A percentile compares a stretch with the other conserved stretches of the same genome.
Evolutionary conservation across 2,329 filamentous ascomycete species (phyloP).

Genomic region (Diaporthe vexans): DNA sequence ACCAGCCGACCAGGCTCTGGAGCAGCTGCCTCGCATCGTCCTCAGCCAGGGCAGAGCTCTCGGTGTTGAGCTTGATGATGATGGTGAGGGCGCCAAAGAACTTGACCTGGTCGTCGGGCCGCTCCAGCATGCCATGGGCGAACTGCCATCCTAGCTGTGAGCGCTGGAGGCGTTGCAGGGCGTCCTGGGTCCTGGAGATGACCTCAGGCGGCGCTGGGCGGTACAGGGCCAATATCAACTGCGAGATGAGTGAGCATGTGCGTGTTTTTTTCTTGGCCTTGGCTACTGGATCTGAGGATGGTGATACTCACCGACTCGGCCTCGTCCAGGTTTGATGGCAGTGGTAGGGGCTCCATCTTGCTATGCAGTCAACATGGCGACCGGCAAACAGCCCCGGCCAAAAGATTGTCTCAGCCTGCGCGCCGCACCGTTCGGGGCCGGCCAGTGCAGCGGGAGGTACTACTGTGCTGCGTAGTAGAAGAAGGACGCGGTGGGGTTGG

Average conservation of each 20-base stretch:
- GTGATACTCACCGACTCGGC: slow-evolving; percentile 50
- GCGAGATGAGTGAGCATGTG: slow-evolving; percentile 31
- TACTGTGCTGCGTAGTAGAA: not conserved
- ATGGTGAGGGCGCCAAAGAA: slow-evolving; percentile 96
- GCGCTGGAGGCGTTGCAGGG: slow-evolving; percentile 83
- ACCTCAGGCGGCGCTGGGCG: slow-evolving; percentile 63
- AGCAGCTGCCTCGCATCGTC: slow-evolving; percentile 72
- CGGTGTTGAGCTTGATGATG: slow-evolving; percentile 94
- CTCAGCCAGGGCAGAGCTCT: slow-evolving; percentile 69
- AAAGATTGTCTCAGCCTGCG: slow-evolving; percentile 28
- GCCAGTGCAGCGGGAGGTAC: slow-evolving; percentile 1
- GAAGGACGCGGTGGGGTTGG: slow-evolving; percentile 9
- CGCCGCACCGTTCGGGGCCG: slow-evolving; percentile 12
- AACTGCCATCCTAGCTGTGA: slow-evolving; percentile 88
- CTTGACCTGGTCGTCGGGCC: slow-evolving; percentile 79
- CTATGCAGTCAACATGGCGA: slow-evolving; percentile 38
- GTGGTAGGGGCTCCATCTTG: slow-evolving; percentile 49
- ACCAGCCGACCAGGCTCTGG: slow-evolving; percentile 73
- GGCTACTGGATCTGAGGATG: not conserved
- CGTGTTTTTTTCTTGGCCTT: not conserved
- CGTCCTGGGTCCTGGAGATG: slow-evolving; percentile 73
- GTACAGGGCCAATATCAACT: slow-evolving; percentile 68
- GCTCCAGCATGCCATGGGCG: slow-evolving; percentile 80
- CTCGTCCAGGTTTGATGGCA: slow-evolving; percentile 52
- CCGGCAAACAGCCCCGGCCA: slow-evolving; percentile 33